Percentiles rank a stretch among this genome's conserved stretches.
Evolutionary conservation across 2,329 filamentous ascomycete genomes (phyloP).

Genomic region (Bisporella sp.): DNA sequence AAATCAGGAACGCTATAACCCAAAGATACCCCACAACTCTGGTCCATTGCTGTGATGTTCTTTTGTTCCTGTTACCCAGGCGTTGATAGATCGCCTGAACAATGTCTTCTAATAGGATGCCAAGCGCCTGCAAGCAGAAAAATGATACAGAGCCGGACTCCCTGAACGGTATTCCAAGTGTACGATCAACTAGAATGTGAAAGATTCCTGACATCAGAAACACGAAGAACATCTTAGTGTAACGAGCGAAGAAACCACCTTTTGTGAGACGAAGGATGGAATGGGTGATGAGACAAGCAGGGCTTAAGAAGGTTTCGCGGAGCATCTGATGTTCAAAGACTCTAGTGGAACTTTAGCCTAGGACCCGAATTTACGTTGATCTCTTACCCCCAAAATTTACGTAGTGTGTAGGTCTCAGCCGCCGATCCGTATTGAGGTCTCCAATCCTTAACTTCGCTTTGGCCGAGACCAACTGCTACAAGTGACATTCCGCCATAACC

Average conservation of each 20-base stretch:
- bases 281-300: not conserved
- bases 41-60: not conserved
- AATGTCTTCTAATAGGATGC: slow-evolving; percentile 24
- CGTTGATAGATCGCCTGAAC: not conserved
- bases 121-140: slow-evolving; percentile 18
- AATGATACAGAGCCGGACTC: slow-evolving; percentile 15
- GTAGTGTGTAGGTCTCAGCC: too few species aligned
- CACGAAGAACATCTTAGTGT: slow-evolving; percentile 11
- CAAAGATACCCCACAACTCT: not conserved
- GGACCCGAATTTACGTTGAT: too few species aligned
- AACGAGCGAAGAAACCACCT: not conserved
- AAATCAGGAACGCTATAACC: not conserved
- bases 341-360: too few species aligned
- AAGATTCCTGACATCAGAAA: slow-evolving; percentile 22
- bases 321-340: not conserved
- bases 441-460: too few species aligned
- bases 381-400: too few species aligned
- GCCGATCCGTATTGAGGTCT: too few species aligned
- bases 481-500: too few species aligned
- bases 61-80: not conserved
- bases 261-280: not conserved
- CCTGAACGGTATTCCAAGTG: slow-evolving; percentile 12
- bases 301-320: not conserved
- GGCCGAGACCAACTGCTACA: too few species aligned
- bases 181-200: slow-evolving; percentile 16